Evolutionary conservation across 2,329 filamentous ascomycete genomes (phyloP), one percentile per base, ranked within the genome.

Genomic region (Sporothrix inflata): DNA sequence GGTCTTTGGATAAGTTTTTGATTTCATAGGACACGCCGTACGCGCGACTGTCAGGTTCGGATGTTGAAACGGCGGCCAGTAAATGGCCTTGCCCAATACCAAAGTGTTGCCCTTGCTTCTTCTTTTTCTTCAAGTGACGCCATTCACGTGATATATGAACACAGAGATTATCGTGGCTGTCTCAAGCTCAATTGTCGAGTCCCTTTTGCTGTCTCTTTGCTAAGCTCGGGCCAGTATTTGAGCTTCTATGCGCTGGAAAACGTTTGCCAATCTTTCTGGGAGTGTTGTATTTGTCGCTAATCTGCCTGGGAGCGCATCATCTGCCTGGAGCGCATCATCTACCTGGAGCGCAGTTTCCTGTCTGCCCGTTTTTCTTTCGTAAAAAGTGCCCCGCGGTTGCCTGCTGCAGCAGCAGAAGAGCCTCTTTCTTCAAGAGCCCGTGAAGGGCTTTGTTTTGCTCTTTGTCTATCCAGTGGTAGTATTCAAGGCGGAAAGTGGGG

Each of bases 101-200:
- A 68, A 68, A 40, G 27, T 68, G 65, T 68, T 68, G 65, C 65
- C 65, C 65, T 68, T 68, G 65, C n/a, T 40, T 68, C 5, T 30
- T 51, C 8, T 61, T 16, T 16, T 34, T 60, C 16, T 24, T 11
- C 38, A 40, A 65, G 60, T 45, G 60, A 65, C 38, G n/a, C 38
- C 12, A 45, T 42, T 45, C 38, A 42, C 38, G 60, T 63, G 60
- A 45, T 45, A 38, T 63, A 3, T 14, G 34, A 24, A 16, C 60
- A 12, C n/a, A 27, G 55, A 14, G 30, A 19, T 30, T 53, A 7
- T 53, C n/a, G 49, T n/a, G 49, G 24, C 24, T 55, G 14, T 11
- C 51, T 55, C 12, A 14, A 12, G 12, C 42, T 16, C 11, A 4
- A 14, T 11, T 45, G 42, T 14, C 16, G 11, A 4, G 16, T 45